A percentile compares a stretch with the other conserved stretches of the same genome.
Evolutionary conservation across 345 rosid genomes (phyloP).

Genomic region (Eucalyptus caleyi): DNA sequence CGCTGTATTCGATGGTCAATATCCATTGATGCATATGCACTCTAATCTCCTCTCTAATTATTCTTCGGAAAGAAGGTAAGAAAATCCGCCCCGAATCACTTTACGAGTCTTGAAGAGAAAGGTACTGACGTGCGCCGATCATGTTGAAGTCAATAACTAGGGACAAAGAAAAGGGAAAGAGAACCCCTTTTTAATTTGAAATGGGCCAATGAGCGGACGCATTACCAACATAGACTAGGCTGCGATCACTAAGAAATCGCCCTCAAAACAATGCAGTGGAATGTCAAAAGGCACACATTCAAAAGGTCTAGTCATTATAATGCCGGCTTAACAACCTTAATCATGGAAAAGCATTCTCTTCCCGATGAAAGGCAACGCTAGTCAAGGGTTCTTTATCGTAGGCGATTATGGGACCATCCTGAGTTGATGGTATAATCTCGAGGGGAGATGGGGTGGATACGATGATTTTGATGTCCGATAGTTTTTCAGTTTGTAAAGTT

Average conservation of each 20-base stretch:
- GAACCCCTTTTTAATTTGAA: not conserved
- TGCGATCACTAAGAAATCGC: not conserved
- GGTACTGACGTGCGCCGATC: not conserved
- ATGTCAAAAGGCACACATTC: not conserved
- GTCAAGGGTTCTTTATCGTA: not conserved
- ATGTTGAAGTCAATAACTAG: not conserved
- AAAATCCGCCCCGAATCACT: not conserved
- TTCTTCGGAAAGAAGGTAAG: not conserved
- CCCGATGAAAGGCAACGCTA: not conserved
- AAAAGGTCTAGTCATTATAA: not conserved
- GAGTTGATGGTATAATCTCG: not conserved
- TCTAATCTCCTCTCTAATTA: not conserved
- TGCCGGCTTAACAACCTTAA: not conserved
- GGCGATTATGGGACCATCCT: not conserved
- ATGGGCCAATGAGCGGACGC: not conserved
- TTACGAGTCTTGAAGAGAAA: not conserved
- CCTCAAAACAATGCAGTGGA: not conserved
- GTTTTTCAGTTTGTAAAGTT: not conserved
- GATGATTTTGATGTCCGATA: not conserved
- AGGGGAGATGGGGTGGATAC: not conserved
- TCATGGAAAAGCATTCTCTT: not conserved
- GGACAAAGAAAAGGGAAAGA: not conserved
- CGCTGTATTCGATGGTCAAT: not conserved
- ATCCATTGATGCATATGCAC: not conserved
- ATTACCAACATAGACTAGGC: not conserved